A percentile compares a stretch with the other conserved stretches of the same genome.
Evolutionary conservation across 208 protist genomes (phyloP).

Genomic region (Trypanosoma theileri): DNA sequence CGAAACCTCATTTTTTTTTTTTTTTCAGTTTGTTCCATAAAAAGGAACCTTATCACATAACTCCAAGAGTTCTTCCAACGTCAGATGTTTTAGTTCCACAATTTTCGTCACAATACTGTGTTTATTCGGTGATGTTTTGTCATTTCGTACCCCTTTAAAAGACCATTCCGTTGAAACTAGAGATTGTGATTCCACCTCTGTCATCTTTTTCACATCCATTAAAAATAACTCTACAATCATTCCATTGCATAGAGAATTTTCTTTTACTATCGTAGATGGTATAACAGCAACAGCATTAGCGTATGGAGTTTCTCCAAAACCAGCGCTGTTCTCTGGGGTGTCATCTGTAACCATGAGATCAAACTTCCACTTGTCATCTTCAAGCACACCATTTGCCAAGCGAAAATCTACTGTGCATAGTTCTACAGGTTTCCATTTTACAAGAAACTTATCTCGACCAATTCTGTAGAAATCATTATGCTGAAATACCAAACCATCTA

Average conservation of each 20-base stretch:
- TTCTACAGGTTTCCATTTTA: slow-evolving; percentile 88
- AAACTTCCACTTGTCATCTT: slow-evolving; percentile 45
- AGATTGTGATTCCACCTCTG: neutral
- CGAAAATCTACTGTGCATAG: slow-evolving; percentile 87
- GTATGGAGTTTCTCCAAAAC: slow-evolving; percentile 45
- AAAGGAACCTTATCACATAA: slow-evolving; percentile 33
- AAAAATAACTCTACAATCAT: slow-evolving; percentile 61
- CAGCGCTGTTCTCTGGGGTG: slow-evolving; percentile 18
- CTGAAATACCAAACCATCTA: slow-evolving; percentile 89
- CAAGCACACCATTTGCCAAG: slow-evolving; percentile 43
- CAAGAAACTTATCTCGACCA: slow-evolving; percentile 62
- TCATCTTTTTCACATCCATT: slow-evolving; percentile 10
- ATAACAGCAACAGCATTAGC: slow-evolving; percentile 49
- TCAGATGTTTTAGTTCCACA: slow-evolving; percentile 69
- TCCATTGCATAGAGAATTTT: slow-evolving; percentile 53
- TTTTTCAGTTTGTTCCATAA: slow-evolving; percentile 1
- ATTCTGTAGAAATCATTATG: slow-evolving; percentile 68
- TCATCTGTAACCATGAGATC: slow-evolving; percentile 60
- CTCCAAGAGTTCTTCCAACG: slow-evolving; percentile 55
- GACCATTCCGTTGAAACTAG: slow-evolving; percentile 46
- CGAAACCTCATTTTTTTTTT: neutral
- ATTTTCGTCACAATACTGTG: slow-evolving; percentile 66
- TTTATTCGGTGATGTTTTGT: slow-evolving; percentile 82
- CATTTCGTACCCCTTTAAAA: slow-evolving; percentile 56
- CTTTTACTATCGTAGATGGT: slow-evolving; percentile 41